Base-by-base conservation (phyloP, 2,329 filamentous ascomycete genomes). In the Tolypocladium guangdongense region DNA sequence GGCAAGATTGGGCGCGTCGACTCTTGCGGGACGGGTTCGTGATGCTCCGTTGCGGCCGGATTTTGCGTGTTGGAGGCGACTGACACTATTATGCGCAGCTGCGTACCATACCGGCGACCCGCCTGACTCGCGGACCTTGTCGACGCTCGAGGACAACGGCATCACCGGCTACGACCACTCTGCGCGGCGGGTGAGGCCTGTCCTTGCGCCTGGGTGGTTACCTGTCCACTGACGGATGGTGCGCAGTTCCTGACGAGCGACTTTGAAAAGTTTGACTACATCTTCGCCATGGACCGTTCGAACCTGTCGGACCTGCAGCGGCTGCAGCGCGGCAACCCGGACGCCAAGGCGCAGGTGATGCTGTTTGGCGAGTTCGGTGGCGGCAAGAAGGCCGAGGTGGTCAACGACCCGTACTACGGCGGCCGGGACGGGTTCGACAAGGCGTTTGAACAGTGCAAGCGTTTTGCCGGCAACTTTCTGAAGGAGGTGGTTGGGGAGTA, bases 351-450 rank as follows among this genome's bases (percentile, higher is more conserved):
- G 4, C 77, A 81, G 64, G 81, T 95, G 52, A 85, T 88, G 77
- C 72, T 97, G 49, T 97, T 93, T 73, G 93, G 93, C 35, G 87
- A 91, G 63, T 83, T 76, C 62, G 90, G 88, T 63, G 87, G 87
- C 4, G 81, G 74, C 36, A 63, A 62, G 55, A 80, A 71, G 60
- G 76, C 79, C 22, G 88, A 96, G 72, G 79, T 88, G 49, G 84
- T 96, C 10, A 75, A 81, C 55, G 93, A 97, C 68, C 93, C 93
- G 16, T 99, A 97, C 72, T 97, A 97, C 68, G 90, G 89, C n/a
- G 90, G 82, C 14, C 72, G 76, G 4, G 80, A 88, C 60, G 90
- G 90, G 2, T 97, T 97, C 65, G 82, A 87, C 62, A 81, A 78
- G 64, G 89, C 90, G n/a, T 97, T 87, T 70, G 83, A 92, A 71